Base-by-base conservation (phyloP, 1,284 basidiomycete species). In the Dichomitus squalens region DNA sequence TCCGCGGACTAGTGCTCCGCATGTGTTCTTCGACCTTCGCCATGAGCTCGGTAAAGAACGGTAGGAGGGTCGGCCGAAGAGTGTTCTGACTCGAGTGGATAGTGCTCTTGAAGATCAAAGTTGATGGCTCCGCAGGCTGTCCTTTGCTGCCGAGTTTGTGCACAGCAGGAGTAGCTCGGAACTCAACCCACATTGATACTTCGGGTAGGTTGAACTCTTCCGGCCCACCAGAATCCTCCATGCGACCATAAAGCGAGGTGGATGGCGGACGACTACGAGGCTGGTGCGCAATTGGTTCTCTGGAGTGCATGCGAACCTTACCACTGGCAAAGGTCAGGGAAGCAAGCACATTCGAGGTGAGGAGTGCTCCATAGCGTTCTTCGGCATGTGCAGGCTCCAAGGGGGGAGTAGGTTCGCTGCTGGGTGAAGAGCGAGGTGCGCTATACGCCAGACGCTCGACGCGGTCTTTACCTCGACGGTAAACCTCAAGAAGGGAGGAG, bases 31-130 rank as follows among this genome's bases (percentile, higher is more conserved):
- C 90, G 23, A 92, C 73, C 52, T 79, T 82, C 39, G 79, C 75
- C 55, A 89, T 79, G 27, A 93, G 74, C 68, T 90, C 89, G 0
- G 90, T 84, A 34, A 96, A 73, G 75, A 96, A 96, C 2, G 91
- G 91, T 8, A 97, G 75, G 20, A 97, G 75, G 3, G 85, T 88
- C 0, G 95, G 95, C 31, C 85, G 76, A 25, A 97, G 77, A 1
- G 83, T 86, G 70, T 97, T 97, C 59, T 86, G 83, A 68, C 93
- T 96, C 1, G 91, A 89, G 68, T 95, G 92, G 18, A 97, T 82
- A 5, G 91, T 91, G 69, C 84, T 82, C 70, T 88, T 90, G 76
- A 93, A 87, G 65, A 88, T 78, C 38, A 93, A 74, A 5, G 80
- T 78, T 1, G 88, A 85, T 0, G 84, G 78, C 53, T 81, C 79